Percentiles rank a stretch among this genome's conserved stretches.
Conservation (phyloP, 495 filamentous ascomycete genomes). For the Geoglossum glabrum region DNA sequence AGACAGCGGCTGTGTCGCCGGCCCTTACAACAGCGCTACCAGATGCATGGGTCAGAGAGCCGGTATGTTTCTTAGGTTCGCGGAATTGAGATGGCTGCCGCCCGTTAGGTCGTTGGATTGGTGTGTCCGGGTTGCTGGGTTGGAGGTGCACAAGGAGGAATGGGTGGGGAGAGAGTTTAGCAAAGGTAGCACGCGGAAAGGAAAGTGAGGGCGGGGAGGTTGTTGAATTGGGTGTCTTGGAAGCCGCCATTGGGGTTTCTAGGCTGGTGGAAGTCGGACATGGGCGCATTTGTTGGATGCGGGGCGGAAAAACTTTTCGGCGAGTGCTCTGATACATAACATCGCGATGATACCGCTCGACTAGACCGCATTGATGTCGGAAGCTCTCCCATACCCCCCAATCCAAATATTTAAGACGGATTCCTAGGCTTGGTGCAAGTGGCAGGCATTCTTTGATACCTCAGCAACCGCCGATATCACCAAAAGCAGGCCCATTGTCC, state of each 20-base stretch:
- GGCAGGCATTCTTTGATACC: too few relatives aligned
- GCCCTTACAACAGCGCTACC: constrained; percentile 72
- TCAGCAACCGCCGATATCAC: too few relatives aligned
- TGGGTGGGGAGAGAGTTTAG: constrained; percentile 69
- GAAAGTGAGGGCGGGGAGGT: constrained; percentile 30
- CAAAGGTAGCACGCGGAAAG: constrained; percentile 65
- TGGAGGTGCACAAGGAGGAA: constrained; percentile 79
- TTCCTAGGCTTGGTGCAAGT: too few relatives aligned
- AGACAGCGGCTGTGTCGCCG: constrained; percentile 82
- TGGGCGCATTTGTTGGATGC: too few relatives aligned
- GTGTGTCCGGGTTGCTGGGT: constrained; percentile 29
- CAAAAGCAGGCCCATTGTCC: too few relatives aligned
- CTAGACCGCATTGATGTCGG: too few relatives aligned
- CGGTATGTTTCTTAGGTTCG: constrained; percentile 47
- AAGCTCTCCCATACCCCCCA: too few relatives aligned
- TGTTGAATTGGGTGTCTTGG: background rate
- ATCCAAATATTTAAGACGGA: too few relatives aligned
- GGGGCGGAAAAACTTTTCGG: too few relatives aligned
- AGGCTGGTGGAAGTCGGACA: background rate
- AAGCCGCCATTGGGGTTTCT: background rate
- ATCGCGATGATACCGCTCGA: too few relatives aligned
- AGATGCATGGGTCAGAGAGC: constrained; percentile 66
- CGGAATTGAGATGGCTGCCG: constrained; percentile 51
- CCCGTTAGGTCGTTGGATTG: constrained; percentile 21
- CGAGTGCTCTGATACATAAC: too few relatives aligned